phyloP scores from a whole-genome alignment of 2,329 filamentous ascomycete species.

The Corinectria fuckeliana region DNA sequence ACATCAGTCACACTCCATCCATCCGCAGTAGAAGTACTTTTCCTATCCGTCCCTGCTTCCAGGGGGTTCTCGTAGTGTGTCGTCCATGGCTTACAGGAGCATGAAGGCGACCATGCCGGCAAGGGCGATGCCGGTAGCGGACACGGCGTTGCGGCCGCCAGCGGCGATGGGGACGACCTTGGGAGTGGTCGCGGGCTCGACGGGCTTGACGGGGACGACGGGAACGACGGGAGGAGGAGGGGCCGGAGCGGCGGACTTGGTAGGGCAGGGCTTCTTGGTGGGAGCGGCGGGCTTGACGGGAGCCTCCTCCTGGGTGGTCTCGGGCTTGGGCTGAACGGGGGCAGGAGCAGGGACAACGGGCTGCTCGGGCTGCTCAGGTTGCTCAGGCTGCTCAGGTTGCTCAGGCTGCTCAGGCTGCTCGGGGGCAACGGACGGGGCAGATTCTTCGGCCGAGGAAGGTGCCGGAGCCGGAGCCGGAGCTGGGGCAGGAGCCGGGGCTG shows the following conservation, averaged over 20 bases:
- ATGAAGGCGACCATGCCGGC: slow-evolving; percentile 21
- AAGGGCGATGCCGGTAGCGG: slow-evolving; percentile 17
- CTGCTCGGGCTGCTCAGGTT: too few species aligned
- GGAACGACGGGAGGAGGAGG: slow-evolving; percentile 6
- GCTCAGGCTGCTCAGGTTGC: too few species aligned
- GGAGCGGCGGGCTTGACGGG: neutral
- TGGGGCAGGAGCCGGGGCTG: slow-evolving; percentile 9
- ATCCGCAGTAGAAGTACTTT: slow-evolving; percentile 11
- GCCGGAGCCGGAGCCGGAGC: slow-evolving; percentile 3
- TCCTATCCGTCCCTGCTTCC: neutral
- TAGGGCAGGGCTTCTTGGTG: slow-evolving; percentile 11
- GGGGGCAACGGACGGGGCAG: neutral
- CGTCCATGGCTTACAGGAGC: slow-evolving; percentile 21
- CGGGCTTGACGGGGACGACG: neutral
- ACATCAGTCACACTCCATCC: neutral
- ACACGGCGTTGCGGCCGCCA: slow-evolving; percentile 22
- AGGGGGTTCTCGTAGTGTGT: neutral
- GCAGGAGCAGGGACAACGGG: neutral
- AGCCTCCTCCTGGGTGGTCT: neutral
- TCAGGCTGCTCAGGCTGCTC: too few species aligned
- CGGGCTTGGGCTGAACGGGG: neutral
- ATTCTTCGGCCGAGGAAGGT: neutral
- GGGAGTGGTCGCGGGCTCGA: slow-evolving; percentile 14
- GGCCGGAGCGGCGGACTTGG: slow-evolving; percentile 9
- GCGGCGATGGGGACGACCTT: slow-evolving; percentile 28